Conservation (phyloP, 2,329 filamentous ascomycete genomes). For the Ascochyta viciae-villosae region DNA sequence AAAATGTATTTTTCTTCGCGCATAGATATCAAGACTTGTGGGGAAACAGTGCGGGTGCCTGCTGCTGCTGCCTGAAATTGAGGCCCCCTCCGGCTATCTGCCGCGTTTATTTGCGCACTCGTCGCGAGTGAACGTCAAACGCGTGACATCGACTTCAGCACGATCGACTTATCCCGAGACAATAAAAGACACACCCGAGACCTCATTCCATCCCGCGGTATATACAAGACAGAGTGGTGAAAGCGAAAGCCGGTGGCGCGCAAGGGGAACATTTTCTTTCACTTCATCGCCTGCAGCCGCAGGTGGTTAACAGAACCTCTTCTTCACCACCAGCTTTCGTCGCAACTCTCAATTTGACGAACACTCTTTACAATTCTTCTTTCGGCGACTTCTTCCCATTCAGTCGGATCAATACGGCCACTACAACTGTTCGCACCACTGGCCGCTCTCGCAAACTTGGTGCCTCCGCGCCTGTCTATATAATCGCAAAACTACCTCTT, state of each 20-base stretch:
- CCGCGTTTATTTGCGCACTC: conserved; percentile 8
- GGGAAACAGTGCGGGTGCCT: conserved; percentile 5
- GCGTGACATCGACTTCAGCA: conserved; percentile 6
- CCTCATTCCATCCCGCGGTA: neutral
- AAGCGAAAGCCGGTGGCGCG: neutral
- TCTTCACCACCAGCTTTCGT: neutral
- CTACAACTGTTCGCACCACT: neutral
- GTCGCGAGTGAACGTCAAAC: conserved; percentile 1
- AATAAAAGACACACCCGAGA: neutral
- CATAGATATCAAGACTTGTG: neutral
- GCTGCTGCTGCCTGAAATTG: conserved; percentile 11
- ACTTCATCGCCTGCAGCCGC: neutral
- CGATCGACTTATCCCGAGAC: conserved; percentile 1
- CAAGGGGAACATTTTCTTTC: conserved; percentile 5
- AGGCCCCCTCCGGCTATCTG: conserved; percentile 8
- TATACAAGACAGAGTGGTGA: neutral
- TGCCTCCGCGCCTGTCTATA: neutral
- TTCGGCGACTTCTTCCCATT: neutral
- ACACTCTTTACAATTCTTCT: too few relatives aligned
- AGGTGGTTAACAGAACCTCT: neutral
- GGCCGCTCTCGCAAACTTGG: neutral
- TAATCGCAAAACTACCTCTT: neutral
- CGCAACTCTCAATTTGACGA: too few relatives aligned
- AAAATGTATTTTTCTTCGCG: neutral
- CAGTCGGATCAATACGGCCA: neutral